phyloP scores from a whole-genome alignment of 2,329 filamentous ascomycete species.

The Ambrosiella beaveri region DNA sequence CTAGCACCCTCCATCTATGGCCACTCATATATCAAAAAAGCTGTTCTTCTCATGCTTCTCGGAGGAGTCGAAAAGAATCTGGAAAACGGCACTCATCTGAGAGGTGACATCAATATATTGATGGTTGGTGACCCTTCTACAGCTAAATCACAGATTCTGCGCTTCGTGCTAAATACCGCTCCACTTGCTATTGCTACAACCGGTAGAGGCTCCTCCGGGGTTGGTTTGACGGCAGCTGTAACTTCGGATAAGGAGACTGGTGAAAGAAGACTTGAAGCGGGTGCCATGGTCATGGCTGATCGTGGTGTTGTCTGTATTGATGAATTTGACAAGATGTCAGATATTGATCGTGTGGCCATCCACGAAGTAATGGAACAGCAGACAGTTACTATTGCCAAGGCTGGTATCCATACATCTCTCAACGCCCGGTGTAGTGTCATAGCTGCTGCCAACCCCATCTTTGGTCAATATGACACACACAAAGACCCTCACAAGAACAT shows the following conservation, averaged over 20 bases:
- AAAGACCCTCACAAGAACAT: slow-evolving; percentile 99
- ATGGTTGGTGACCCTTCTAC: slow-evolving; percentile 99
- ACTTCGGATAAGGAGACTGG: slow-evolving; percentile 97
- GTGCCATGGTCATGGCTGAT: slow-evolving; percentile 96
- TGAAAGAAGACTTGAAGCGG: slow-evolving; percentile 82
- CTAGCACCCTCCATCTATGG: slow-evolving; percentile 93
- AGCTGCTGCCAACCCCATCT: slow-evolving; percentile 92
- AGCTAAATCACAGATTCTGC: slow-evolving; percentile 91
- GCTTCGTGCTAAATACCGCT: slow-evolving; percentile 93
- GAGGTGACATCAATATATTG: slow-evolving; percentile 96
- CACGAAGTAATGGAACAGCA: slow-evolving; percentile 99
- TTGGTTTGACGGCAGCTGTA: slow-evolving; percentile 90
- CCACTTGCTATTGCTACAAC: slow-evolving; percentile 94
- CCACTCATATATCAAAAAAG: slow-evolving; percentile 95
- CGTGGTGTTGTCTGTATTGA: slow-evolving; percentile 97
- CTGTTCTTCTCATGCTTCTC: slow-evolving; percentile 84
- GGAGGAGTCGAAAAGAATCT: slow-evolving; percentile 97
- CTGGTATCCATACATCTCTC: slow-evolving; percentile 90
- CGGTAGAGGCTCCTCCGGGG: slow-evolving; percentile 87
- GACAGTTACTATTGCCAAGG: slow-evolving; percentile 96
- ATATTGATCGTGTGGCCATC: slow-evolving; percentile 92
- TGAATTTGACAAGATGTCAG: slow-evolving; percentile 99
- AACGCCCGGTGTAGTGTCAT: slow-evolving; percentile 95
- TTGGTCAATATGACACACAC: slow-evolving; percentile 94
- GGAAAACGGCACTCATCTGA: slow-evolving; percentile 91